These are phyloP conservation scores for Scutellaria minor DNA, from an alignment of 257 asterid genomes.

Conservation along the genomic window DNA sequence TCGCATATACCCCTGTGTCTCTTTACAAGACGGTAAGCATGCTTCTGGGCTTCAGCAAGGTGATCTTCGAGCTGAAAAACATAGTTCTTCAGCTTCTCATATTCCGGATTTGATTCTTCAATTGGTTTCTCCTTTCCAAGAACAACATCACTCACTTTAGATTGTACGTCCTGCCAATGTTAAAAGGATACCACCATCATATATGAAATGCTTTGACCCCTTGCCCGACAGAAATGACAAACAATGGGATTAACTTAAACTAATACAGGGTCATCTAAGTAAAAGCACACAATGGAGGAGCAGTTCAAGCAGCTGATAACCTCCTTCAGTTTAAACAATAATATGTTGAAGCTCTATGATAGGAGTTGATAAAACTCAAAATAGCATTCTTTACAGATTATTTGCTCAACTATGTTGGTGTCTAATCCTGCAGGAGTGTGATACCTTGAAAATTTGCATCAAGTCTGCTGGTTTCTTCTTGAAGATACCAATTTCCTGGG, in stretches of 20 bases:
- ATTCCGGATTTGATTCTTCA: conserved; percentile 92
- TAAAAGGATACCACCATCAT: conserved; percentile 28
- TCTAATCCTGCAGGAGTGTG: conserved; percentile 29
- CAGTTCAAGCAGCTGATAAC: conserved; percentile 24
- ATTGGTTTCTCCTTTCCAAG: conserved; percentile 98
- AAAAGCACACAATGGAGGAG: conserved; percentile 26
- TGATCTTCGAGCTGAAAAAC: conserved; percentile 94
- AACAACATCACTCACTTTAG: conserved; percentile 93
- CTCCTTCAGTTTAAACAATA: conserved; percentile 18
- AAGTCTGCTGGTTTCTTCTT: conserved; percentile 86
- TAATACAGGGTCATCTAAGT: conserved; percentile 7
- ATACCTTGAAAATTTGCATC: conserved; percentile 91
- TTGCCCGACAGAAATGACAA: conserved; percentile 15
- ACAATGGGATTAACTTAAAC: conserved; percentile 3
- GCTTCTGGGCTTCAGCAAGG: conserved; percentile 97
- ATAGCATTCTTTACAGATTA: background rate
- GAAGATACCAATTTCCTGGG: conserved; percentile 80
- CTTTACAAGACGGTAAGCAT: conserved; percentile 94
- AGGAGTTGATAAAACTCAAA: conserved; percentile 29
- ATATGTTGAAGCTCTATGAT: conserved; percentile 19
- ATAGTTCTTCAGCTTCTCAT: conserved; percentile 86
- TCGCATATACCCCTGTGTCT: conserved; percentile 78
- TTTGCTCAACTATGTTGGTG: conserved; percentile 19
- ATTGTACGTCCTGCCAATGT: conserved; percentile 83
- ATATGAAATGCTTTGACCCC: conserved; percentile 24